These are phyloP conservation scores for Malus domestica DNA, from an alignment of 306 rosid species.

Conservation along the genomic window ASM211411v1 NC_041796.1:10275001-10275500, in stretches of 20 bases:
- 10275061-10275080: background rate
- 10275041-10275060: background rate
- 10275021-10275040: too few species aligned
- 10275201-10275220: background rate
- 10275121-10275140: background rate
- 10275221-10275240: background rate
- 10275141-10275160: background rate
- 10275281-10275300: background rate
- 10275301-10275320: background rate
- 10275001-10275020: too few species aligned
- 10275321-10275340: background rate
- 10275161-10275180: background rate
- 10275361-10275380: background rate
- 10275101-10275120: background rate
- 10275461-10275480: background rate
- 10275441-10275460: background rate
- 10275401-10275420: slow-evolving; percentile 5
- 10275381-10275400: slow-evolving; percentile 18
- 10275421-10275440: background rate
- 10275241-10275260: background rate
- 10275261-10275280: background rate
- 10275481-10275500: background rate
- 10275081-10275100: background rate
- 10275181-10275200: too few species aligned
- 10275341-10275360: background rate